These are phyloP conservation scores for Actinomucor elegans DNA, from an alignment of 371 early-diverging fungal species.

Conservation along the genomic window DNA sequence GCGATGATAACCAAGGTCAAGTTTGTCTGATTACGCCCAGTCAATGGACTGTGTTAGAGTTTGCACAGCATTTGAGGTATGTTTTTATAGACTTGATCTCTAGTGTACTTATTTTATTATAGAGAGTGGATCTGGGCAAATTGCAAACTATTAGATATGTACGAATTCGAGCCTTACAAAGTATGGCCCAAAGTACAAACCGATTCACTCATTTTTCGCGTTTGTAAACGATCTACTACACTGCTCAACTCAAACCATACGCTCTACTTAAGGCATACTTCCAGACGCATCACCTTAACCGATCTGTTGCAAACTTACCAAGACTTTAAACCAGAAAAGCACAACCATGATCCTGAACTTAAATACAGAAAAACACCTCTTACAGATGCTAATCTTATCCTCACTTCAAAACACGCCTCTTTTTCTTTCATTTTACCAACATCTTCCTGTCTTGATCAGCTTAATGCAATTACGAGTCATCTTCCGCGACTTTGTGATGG, in stretches of 20 bases:
- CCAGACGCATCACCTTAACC: not conserved
- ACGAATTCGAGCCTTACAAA: constrained; percentile 68
- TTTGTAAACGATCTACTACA: constrained; percentile 35
- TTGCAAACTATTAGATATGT: constrained; percentile 55
- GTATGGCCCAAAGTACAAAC: constrained; percentile 68
- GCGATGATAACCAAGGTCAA: constrained; percentile 39
- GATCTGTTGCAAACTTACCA: constrained; percentile 7
- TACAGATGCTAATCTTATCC: not conserved
- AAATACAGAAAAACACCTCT: constrained; percentile 8
- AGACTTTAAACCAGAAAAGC: not conserved
- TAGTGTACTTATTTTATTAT: not conserved
- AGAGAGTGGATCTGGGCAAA: constrained; percentile 62
- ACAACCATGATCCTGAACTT: constrained; percentile 3
- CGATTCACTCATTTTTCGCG: constrained; percentile 62
- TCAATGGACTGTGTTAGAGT: constrained; percentile 66
- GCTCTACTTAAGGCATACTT: constrained; percentile 15
- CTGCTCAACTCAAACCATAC: constrained; percentile 13
- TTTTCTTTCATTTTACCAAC: constrained; percentile 50
- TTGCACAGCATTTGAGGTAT: constrained; percentile 56
- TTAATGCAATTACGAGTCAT: constrained; percentile 36
- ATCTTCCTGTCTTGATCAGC: constrained; percentile 38
- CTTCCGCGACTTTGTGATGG: constrained; percentile 55
- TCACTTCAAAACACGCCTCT: constrained; percentile 32
- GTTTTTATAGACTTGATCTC: not conserved
- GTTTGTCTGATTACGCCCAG: constrained; percentile 55